A percentile compares a stretch with the other conserved stretches of the same genome.
These are phyloP conservation scores for carrot (Daucus carota) DNA, from an alignment of 129 eudicot genomes.

Conservation along the genomic window DH1_v3.0 NC_030387.2:9660501-9661000, in stretches of 20 bases:
- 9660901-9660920: slow-evolving; percentile 15
- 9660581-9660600: not conserved
- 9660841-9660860: slow-evolving; percentile 11
- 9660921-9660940: not conserved
- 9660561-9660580: not conserved
- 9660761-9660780: not conserved
- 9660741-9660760: no score
- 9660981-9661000: no score
- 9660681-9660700: not conserved
- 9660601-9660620: not conserved
- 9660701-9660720: slow-evolving; percentile 11
- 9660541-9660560: slow-evolving; percentile 14
- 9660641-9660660: no score
- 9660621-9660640: no score
- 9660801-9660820: not conserved
- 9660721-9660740: slow-evolving; percentile 17
- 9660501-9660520: slow-evolving; percentile 17
- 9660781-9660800: slow-evolving; percentile 20
- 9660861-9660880: slow-evolving; percentile 12
- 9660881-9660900: slow-evolving; percentile 23
- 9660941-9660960: no score
- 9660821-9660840: not conserved
- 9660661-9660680: no score
- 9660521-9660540: slow-evolving; percentile 7
- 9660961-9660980: no score